phyloP scores from a whole-genome alignment of 371 early-diverging fungal genomes.

The Apophysomyces variabilis region DNA sequence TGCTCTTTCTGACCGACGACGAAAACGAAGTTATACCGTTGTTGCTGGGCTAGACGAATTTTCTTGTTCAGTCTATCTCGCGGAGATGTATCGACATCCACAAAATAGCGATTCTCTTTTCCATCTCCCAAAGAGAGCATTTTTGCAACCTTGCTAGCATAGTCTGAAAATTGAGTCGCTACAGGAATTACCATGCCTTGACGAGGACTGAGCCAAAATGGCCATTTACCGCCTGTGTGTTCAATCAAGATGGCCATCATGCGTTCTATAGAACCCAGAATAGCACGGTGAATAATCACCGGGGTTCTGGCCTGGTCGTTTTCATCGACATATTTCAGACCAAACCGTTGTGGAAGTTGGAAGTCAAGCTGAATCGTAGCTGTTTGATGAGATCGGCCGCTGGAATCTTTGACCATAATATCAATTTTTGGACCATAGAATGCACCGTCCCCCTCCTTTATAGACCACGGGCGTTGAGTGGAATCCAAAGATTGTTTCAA shows the following conservation, averaged over 20 bases:
- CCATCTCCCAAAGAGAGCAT: slow-evolving; percentile 39
- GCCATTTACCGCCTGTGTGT: slow-evolving; percentile 89
- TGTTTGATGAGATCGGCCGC: slow-evolving; percentile 93
- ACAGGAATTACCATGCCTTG: slow-evolving; percentile 95
- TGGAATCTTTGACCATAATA: slow-evolving; percentile 96
- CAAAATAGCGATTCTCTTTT: slow-evolving; percentile 56
- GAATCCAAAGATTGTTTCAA: slow-evolving; percentile 81
- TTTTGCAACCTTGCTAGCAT: slow-evolving; percentile 47
- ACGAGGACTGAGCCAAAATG: slow-evolving; percentile 99
- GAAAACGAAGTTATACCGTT: slow-evolving; percentile 92
- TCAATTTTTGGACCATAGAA: slow-evolving; percentile 99
- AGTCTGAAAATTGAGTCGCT: slow-evolving; percentile 51
- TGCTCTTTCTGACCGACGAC: slow-evolving; percentile 96
- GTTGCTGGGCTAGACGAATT: slow-evolving; percentile 89
- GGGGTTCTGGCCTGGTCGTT: slow-evolving; percentile 66
- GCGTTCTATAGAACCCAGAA: slow-evolving; percentile 93
- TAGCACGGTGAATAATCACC: slow-evolving; percentile 96
- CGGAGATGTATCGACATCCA: slow-evolving; percentile 82
- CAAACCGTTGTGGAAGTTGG: slow-evolving; percentile 92
- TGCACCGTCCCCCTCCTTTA: slow-evolving; percentile 99
- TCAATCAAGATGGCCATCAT: slow-evolving; percentile 96
- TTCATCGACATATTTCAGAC: slow-evolving; percentile 77
- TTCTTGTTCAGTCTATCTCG: slow-evolving; percentile 93
- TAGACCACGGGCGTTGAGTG: slow-evolving; percentile 81
- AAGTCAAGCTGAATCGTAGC: slow-evolving; percentile 99